Evolutionary conservation across 768 basidiomycete genomes (phyloP).

Genomic region (Trametes maxima): DNA sequence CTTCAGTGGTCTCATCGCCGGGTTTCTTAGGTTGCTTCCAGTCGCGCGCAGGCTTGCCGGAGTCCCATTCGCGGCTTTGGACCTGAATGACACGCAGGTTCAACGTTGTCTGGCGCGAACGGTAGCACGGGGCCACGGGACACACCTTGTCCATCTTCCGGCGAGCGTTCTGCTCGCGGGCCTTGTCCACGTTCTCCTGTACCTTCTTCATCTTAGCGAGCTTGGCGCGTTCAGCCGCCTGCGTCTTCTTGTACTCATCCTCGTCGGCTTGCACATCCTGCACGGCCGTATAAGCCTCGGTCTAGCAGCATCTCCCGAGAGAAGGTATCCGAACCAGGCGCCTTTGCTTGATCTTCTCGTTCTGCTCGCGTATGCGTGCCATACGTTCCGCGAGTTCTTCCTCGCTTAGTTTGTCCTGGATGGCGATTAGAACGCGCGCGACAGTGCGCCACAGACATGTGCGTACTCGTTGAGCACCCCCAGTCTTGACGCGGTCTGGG

Average conservation of each 20-base stretch:
- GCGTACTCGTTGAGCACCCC: constrained; percentile 70
- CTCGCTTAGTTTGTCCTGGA: constrained; percentile 67
- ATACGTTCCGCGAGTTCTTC: constrained; percentile 71
- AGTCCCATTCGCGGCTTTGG: constrained; percentile 82
- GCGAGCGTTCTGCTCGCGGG: constrained; percentile 77
- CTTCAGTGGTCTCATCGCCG: constrained; percentile 14
- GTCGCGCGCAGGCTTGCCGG: constrained; percentile 53
- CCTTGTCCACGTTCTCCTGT: constrained; percentile 67
- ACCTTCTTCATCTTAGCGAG: constrained; percentile 61
- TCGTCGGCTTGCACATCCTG: constrained; percentile 84
- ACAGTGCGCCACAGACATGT: not conserved
- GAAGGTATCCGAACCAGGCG: constrained; percentile 48
- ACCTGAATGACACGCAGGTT: constrained; percentile 32
- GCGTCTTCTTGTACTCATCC: constrained; percentile 71
- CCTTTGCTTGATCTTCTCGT: constrained; percentile 76
- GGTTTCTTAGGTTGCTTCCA: constrained; percentile 23
- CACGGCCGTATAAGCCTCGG: constrained; percentile 8
- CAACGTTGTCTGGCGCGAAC: not conserved
- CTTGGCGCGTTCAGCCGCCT: constrained; percentile 63
- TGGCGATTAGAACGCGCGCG: not conserved
- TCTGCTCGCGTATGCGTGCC: constrained; percentile 69
- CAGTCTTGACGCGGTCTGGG: constrained; percentile 82
- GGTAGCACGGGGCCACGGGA: not conserved
- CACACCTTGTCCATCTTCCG: constrained; percentile 73
- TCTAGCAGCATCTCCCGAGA: not conserved